Conservation (phyloP, 208 protist genomes). For the Acanthamoeba sp. region DNA sequence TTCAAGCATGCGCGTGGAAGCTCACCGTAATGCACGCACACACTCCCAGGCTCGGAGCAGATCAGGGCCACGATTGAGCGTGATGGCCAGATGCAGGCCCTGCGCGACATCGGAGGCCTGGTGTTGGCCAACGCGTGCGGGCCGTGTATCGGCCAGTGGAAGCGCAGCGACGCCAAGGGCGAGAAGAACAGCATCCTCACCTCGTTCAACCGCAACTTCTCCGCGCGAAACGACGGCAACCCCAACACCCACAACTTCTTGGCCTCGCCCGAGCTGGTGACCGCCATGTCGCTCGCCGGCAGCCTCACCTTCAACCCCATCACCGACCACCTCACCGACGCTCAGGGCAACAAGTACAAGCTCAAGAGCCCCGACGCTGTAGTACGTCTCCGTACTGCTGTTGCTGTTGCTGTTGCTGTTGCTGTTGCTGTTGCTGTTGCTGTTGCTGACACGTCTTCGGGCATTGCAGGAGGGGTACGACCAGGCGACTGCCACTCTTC, state of each 20-base stretch:
- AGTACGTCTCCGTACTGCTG: background rate
- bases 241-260: constrained; percentile 92
- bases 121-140: constrained; percentile 93
- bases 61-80: constrained; percentile 91
- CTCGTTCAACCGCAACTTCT: constrained; percentile 94
- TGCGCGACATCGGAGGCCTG: constrained; percentile 86
- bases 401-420: background rate
- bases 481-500: constrained; percentile 79
- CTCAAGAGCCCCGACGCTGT: constrained; percentile 84
- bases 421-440: background rate
- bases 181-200: constrained; percentile 92
- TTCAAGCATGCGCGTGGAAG: background rate
- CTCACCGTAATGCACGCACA: too few species aligned
- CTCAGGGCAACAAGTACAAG: constrained; percentile 86
- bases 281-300: constrained; percentile 91
- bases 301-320: constrained; percentile 90
- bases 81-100: constrained; percentile 86
- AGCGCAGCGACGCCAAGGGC: constrained; percentile 88
- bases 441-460: too few species aligned
- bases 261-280: constrained; percentile 92
- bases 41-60: constrained; percentile 87
- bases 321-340: constrained; percentile 86
- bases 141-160: constrained; percentile 94
- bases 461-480: background rate
- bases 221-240: constrained; percentile 91